Conservation (phyloP, 2,329 filamentous ascomycete species). For the Cladorrhinum sp. region DNA sequence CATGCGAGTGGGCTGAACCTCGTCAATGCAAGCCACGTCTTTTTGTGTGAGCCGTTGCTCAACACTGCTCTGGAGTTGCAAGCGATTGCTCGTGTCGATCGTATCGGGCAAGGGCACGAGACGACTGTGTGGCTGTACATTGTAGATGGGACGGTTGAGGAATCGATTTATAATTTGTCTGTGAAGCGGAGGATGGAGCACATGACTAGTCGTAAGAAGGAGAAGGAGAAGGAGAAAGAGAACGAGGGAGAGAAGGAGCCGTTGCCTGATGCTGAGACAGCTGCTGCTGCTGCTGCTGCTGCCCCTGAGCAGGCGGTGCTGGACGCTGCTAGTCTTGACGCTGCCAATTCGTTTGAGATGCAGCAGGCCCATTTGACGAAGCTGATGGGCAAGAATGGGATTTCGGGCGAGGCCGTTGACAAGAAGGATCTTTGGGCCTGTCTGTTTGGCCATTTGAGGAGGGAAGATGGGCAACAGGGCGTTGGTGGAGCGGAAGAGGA, state of each 20-base stretch:
- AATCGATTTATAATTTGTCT: constrained; percentile 85
- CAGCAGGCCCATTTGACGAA: constrained; percentile 68
- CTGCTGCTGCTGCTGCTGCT: neutral
- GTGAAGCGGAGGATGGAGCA: constrained; percentile 76
- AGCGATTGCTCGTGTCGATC: constrained; percentile 89
- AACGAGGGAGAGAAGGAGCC: constrained; percentile 23
- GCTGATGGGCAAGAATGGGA: constrained; percentile 66
- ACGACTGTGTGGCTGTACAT: constrained; percentile 97
- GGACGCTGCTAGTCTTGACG: constrained; percentile 66
- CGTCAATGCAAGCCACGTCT: constrained; percentile 89
- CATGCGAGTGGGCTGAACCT: constrained; percentile 88
- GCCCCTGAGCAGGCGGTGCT: constrained; percentile 37
- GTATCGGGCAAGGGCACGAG: constrained; percentile 82
- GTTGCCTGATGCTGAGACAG: too few relatives aligned
- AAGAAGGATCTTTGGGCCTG: constrained; percentile 84
- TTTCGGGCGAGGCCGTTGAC: constrained; percentile 75
- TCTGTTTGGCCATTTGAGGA: constrained; percentile 62
- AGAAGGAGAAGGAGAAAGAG: constrained; percentile 41
- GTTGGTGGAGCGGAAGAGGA: constrained; percentile 25
- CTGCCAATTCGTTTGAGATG: constrained; percentile 79
- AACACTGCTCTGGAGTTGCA: constrained; percentile 94
- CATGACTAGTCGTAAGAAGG: constrained; percentile 47
- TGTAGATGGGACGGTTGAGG: constrained; percentile 85
- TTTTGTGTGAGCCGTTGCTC: constrained; percentile 88
- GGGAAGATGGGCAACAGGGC: constrained; percentile 14